A percentile compares a stretch with the other conserved stretches of the same genome.
phyloP scores from a whole-genome alignment of 2,329 filamentous ascomycete species.

The Claviceps africana region DNA sequence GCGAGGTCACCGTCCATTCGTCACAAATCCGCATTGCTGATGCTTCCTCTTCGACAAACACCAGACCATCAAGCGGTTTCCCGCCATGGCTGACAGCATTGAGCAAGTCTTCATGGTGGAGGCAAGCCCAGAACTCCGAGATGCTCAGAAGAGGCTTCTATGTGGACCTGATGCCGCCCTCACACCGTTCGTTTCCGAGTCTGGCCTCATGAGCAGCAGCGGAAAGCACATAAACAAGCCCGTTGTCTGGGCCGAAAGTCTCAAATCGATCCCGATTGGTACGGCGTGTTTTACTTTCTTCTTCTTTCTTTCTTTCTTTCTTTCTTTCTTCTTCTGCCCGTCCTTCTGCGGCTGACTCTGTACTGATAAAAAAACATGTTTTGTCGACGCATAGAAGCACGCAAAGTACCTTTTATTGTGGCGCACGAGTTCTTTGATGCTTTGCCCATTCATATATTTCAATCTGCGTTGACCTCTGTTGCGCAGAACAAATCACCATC shows the following conservation, averaged over 20 bases:
- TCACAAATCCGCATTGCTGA: neutral
- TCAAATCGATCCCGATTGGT: constrained; percentile 66
- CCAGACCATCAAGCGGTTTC: constrained; percentile 75
- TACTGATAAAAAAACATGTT: neutral
- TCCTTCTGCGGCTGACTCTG: too few species aligned
- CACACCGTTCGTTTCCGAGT: constrained; percentile 55
- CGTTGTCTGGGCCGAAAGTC: constrained; percentile 84
- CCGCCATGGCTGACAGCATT: constrained; percentile 58
- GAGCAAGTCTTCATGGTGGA: constrained; percentile 90
- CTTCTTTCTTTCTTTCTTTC: neutral
- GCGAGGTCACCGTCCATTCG: neutral
- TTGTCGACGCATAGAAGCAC: constrained; percentile 32
- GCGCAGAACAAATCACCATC: constrained; percentile 6
- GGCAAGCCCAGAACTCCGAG: constrained; percentile 67
- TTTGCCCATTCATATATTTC: constrained; percentile 88
- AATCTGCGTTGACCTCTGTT: constrained; percentile 43
- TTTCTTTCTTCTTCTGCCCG: too few species aligned
- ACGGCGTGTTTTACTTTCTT: too few species aligned
- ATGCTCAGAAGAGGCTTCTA: constrained; percentile 66
- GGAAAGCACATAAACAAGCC: constrained; percentile 62
- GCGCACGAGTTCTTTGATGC: constrained; percentile 99
- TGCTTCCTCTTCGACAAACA: neutral
- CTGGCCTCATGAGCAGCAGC: constrained; percentile 58
- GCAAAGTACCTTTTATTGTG: constrained; percentile 78
- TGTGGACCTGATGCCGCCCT: constrained; percentile 58